A percentile compares a stretch with the other conserved stretches of the same genome.
Conservation (phyloP, 345 rosid genomes). For the Zanthoxylum bungeanum region DNA sequence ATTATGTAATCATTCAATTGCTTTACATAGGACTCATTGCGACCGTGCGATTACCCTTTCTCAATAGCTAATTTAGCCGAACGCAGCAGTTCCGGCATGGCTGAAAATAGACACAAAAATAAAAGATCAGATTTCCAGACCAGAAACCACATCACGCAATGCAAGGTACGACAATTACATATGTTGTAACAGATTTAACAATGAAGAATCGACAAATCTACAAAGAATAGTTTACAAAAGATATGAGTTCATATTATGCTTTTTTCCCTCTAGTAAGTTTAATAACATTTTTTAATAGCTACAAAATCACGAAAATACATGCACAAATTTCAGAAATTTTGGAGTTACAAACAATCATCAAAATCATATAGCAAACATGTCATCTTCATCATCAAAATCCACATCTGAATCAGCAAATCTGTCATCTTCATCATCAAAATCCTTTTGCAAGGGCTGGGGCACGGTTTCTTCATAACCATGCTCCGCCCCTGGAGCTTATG, state of each 20-base stretch:
- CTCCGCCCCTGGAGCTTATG: too few species aligned
- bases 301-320: neutral
- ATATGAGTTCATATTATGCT: neutral
- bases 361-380: conserved; percentile 34
- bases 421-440: too few species aligned
- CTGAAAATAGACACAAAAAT: conserved; percentile 22
- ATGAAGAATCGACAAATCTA: too few species aligned
- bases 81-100: conserved; percentile 64
- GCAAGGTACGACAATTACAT: neutral
- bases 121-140: neutral
- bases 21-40: conserved; percentile 56
- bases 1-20: conserved; percentile 60
- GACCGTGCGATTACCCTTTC: conserved; percentile 61
- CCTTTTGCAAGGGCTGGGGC: too few species aligned
- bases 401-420: conserved; percentile 68
- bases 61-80: conserved; percentile 55
- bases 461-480: neutral
- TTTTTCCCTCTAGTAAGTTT: neutral
- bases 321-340: neutral
- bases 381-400: conserved; percentile 65
- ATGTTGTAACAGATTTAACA: neutral
- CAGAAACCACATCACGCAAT: neutral
- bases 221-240: neutral
- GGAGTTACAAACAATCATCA: neutral
- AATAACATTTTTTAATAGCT: neutral